Evolutionary conservation across 2,329 filamentous ascomycete species (phyloP).

Genomic region (Phymatotrichopsis omnivora): DNA sequence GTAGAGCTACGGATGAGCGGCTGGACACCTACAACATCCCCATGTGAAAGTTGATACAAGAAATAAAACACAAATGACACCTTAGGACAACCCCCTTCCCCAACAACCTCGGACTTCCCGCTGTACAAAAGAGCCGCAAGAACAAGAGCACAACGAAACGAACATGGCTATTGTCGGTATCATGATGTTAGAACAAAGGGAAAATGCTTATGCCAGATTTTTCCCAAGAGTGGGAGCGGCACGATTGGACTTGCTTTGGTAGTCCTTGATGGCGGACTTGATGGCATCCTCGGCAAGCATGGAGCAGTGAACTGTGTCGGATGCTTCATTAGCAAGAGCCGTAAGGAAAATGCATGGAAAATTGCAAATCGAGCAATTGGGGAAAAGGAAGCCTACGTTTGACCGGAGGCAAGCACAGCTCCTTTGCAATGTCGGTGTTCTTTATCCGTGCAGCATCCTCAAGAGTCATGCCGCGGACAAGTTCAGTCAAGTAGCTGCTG

Average conservation of each 20-base stretch:
- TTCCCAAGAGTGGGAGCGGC: slow-evolving; percentile 27
- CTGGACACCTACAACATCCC: too few relatives aligned
- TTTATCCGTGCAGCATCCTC: slow-evolving; percentile 87
- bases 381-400: slow-evolving; percentile 53
- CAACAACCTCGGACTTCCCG: too few relatives aligned
- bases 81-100: too few relatives aligned
- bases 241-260: slow-evolving; percentile 68
- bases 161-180: too few relatives aligned
- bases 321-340: not conserved
- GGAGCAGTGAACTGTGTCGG: slow-evolving; percentile 64
- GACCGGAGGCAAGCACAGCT: slow-evolving; percentile 78
- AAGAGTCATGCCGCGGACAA: slow-evolving; percentile 90
- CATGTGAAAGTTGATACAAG: too few relatives aligned
- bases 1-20: too few relatives aligned
- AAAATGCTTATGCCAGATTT: too few relatives aligned
- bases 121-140: too few relatives aligned
- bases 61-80: too few relatives aligned
- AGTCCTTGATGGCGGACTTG: slow-evolving; percentile 83
- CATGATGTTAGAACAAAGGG: too few relatives aligned
- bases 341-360: slow-evolving; percentile 1
- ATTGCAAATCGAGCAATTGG: not conserved
- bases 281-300: slow-evolving; percentile 90
- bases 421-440: slow-evolving; percentile 97
- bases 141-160: too few relatives aligned
- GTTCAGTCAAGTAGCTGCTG: slow-evolving; percentile 85